phyloP scores from a whole-genome alignment of 495 filamentous ascomycete genomes.

The Delitschia confertaspora region DNA sequence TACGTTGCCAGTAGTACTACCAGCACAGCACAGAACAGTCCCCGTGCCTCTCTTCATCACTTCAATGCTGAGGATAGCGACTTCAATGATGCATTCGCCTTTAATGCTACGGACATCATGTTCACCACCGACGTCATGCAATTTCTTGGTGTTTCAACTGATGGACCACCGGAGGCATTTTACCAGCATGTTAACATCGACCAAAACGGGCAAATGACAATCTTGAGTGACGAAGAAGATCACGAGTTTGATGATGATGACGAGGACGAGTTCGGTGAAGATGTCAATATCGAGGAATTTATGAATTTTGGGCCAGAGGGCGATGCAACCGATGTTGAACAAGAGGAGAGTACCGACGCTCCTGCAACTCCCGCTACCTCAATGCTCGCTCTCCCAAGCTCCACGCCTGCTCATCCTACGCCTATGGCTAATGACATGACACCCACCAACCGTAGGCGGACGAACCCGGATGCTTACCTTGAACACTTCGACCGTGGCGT shows the following conservation, averaged over 20 bases:
- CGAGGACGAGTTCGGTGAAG: slow-evolving; percentile 58
- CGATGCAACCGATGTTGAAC: slow-evolving; percentile 41
- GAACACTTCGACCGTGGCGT: slow-evolving; percentile 61
- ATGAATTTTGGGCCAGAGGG: slow-evolving; percentile 59
- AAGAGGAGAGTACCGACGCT: slow-evolving; percentile 30
- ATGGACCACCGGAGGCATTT: slow-evolving; percentile 70
- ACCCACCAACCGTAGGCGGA: slow-evolving; percentile 43
- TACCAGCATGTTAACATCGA: slow-evolving; percentile 56
- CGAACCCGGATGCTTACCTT: slow-evolving; percentile 46
- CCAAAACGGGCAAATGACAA: slow-evolving; percentile 42
- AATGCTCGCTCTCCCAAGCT: slow-evolving; percentile 15
- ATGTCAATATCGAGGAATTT: slow-evolving; percentile 61
- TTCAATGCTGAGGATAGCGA: slow-evolving; percentile 48
- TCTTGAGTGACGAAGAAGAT: slow-evolving; percentile 34
- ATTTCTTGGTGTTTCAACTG: slow-evolving; percentile 54
- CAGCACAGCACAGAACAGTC: slow-evolving; percentile 48
- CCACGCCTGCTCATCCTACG: slow-evolving; percentile 27
- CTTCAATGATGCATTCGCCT: slow-evolving; percentile 37
- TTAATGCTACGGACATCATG: slow-evolving; percentile 63
- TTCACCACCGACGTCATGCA: slow-evolving; percentile 50
- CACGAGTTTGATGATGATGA: slow-evolving; percentile 51
- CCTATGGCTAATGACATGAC: slow-evolving; percentile 37
- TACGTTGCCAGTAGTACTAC: slow-evolving; percentile 37
- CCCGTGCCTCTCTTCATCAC: slow-evolving; percentile 33
- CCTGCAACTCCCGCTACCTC: slow-evolving; percentile 27